Percentiles rank a stretch among this genome's conserved stretches.
These are phyloP conservation scores for Penicillium roqueforti DNA, from an alignment of 495 filamentous ascomycete genomes.

Conservation along the genomic window DNA sequence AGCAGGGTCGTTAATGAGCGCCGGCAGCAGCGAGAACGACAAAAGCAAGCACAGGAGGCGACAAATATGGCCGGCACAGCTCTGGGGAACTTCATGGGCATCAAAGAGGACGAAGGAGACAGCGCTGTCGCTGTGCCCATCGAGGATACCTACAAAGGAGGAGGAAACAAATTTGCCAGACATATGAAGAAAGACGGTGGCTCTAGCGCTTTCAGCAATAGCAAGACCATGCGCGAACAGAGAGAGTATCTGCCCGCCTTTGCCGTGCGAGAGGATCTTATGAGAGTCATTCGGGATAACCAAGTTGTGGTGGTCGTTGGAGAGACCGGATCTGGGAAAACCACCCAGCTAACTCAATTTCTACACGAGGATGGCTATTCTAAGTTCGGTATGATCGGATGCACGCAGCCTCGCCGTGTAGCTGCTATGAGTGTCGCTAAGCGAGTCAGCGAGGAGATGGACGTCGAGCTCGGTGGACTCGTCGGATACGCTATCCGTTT, in stretches of 20 bases:
- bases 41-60: constrained; percentile 92
- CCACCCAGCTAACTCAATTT: constrained; percentile 94
- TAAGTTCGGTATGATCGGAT: constrained; percentile 83
- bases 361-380: constrained; percentile 91
- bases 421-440: constrained; percentile 99
- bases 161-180: constrained; percentile 78
- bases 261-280: constrained; percentile 91
- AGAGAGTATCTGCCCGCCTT: constrained; percentile 94
- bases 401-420: constrained; percentile 91
- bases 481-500: constrained; percentile 99
- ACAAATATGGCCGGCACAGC: constrained; percentile 91
- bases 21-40: constrained; percentile 85
- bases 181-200: constrained; percentile 84
- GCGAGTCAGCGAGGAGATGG: constrained; percentile 98
- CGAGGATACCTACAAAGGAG: constrained; percentile 61
- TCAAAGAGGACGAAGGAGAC: constrained; percentile 92
- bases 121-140: constrained; percentile 72
- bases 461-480: constrained; percentile 79
- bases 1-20: constrained; percentile 89
- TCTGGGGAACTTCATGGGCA: constrained; percentile 88
- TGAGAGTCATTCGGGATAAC: constrained; percentile 92
- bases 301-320: constrained; percentile 96
- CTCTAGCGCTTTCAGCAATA: constrained; percentile 87
- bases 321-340: constrained; percentile 95
- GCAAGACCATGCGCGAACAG: constrained; percentile 86